Percentiles rank a stretch among this genome's conserved stretches.
Conservation (phyloP, 768 basidiomycete genomes). For the Pleurotus tuoliensis region DNA sequence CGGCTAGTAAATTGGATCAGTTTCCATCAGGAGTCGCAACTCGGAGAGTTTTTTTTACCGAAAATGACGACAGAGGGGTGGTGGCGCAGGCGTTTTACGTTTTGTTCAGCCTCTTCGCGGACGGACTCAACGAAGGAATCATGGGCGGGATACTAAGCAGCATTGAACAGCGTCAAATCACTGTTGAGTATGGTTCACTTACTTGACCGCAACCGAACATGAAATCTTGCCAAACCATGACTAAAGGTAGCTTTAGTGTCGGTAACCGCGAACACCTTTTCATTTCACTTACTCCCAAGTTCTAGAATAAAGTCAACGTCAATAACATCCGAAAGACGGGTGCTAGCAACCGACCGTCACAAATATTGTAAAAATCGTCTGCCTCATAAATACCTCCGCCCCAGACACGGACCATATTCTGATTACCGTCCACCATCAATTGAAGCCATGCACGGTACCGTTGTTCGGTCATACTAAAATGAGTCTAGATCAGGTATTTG, state of each 20-base stretch:
- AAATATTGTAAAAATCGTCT: slow-evolving; percentile 80
- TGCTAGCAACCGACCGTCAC: slow-evolving; percentile 50
- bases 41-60: slow-evolving; percentile 38
- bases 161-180: neutral
- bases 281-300: slow-evolving; percentile 51
- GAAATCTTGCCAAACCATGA: slow-evolving; percentile 97
- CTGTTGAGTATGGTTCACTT: slow-evolving; percentile 9
- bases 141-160: slow-evolving; percentile 80
- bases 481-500: neutral
- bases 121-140: slow-evolving; percentile 74
- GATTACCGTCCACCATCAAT: slow-evolving; percentile 84
- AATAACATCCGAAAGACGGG: neutral
- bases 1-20: slow-evolving; percentile 41
- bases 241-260: slow-evolving; percentile 26
- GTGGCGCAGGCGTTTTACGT: slow-evolving; percentile 76
- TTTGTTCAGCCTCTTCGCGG: slow-evolving; percentile 74
- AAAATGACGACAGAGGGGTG: slow-evolving; percentile 92
- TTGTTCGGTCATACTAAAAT: slow-evolving; percentile 35
- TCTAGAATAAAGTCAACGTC: slow-evolving; percentile 31
- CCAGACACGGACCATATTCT: slow-evolving; percentile 92
- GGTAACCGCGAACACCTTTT: neutral
- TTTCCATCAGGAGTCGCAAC: neutral
- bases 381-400: slow-evolving; percentile 89
- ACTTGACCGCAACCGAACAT: slow-evolving; percentile 95
- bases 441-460: slow-evolving; percentile 81